Evolutionary conservation across 306 rosid species (phyloP).

Genomic region (Parietaria judaica): DNA sequence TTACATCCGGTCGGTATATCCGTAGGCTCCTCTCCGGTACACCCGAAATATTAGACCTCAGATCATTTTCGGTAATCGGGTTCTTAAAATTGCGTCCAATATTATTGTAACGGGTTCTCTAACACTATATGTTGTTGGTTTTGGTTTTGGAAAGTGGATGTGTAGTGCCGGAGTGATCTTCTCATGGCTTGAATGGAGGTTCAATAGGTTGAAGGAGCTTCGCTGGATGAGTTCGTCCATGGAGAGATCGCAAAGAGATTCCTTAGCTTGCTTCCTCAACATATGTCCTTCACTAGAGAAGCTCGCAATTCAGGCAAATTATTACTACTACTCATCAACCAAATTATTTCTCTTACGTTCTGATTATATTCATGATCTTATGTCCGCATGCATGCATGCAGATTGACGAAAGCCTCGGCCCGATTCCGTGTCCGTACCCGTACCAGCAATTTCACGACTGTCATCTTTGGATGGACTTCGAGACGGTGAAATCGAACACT

Average conservation of each 20-base stretch:
- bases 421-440: background rate
- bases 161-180: constrained; percentile 24
- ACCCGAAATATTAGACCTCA: too few relatives aligned
- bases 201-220: constrained; percentile 14
- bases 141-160: constrained; percentile 11
- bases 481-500: constrained; percentile 9
- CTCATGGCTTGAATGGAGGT: constrained; percentile 12
- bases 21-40: too few relatives aligned
- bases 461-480: constrained; percentile 27
- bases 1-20: too few relatives aligned
- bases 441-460: constrained; percentile 23
- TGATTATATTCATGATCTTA: too few relatives aligned
- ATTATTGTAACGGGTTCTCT: too few relatives aligned
- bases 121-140: too few relatives aligned
- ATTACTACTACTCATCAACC: background rate
- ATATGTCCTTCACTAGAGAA: constrained; percentile 13
- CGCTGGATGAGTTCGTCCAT: constrained; percentile 15
- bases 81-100: background rate
- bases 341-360: background rate
- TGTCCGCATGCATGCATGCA: background rate
- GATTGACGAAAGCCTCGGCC: constrained; percentile 15
- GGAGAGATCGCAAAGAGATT: constrained; percentile 14
- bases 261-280: constrained; percentile 23
- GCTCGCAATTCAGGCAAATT: constrained; percentile 10
- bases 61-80: too few relatives aligned